Evolutionary conservation across 331 rosid species (phyloP), one percentile per base, ranked within the genome.

Genomic region (Telfairia occidentalis): DNA sequence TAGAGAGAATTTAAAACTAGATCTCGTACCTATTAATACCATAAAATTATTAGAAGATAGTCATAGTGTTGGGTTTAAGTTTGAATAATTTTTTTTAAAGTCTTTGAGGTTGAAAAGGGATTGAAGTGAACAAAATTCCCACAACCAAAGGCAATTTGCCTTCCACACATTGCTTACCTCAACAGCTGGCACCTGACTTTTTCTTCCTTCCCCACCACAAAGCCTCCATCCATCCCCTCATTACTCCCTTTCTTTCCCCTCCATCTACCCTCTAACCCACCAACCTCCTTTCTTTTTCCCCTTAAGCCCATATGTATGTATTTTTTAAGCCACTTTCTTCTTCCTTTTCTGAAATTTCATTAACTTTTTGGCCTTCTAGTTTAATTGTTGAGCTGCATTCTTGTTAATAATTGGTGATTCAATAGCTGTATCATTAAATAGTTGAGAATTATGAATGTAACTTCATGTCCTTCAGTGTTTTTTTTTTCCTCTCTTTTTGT

Each of bases 151-250:
- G 74, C 60, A 48, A 71, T 48, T 46, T 71, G 60, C 38, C 16
- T 7, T 71, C 76, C 76, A 71, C 59, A 71, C 10, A 71, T 18
- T 29, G 60, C 45, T 48, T 71, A 30, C 9, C 26, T 45, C 75
- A 28, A 16, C 75, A 70, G 75, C 75, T 70, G 75, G 38, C 75
- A 28, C 7, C 12, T 66, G 16, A n/a, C 57, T 43, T 70, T 43
- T 46, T 4, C 54, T 42, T 28, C 46, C 70, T 60, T 43, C 55
- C 42, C 75, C 74, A 67, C 55, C 54, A 67, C 53, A 42, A 42
- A 67, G 34, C 53, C 28, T n/a, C 55, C 54, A 67, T 42, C 74
- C 74, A 42, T 26, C 23, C 4, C n/a, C 73, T 21, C 73, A 65
- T 65, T 65, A 65, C 35, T 67, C 54, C 40, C 11, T 66, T 67